phyloP scores from a whole-genome alignment of 805 yeast species.

The Starmerella cellae region DNA sequence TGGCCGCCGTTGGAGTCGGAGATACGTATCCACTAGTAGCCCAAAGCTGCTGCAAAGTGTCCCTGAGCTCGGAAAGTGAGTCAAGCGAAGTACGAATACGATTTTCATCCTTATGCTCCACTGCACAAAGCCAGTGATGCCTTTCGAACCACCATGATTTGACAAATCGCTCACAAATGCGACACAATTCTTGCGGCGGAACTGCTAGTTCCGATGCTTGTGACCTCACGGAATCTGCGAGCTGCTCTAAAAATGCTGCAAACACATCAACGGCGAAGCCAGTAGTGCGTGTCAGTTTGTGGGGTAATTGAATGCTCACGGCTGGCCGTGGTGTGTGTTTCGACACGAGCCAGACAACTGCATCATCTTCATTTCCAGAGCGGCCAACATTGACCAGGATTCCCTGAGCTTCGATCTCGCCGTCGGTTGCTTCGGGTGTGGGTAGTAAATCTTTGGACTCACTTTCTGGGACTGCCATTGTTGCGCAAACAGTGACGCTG shows the following conservation, averaged over 20 bases:
- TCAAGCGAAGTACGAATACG: conserved; percentile 67
- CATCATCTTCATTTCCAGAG: conserved; percentile 28
- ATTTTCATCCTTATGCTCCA: conserved; percentile 73
- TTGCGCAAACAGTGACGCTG: conserved; percentile 17
- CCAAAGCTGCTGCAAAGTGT: conserved; percentile 28
- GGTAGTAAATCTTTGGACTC: not conserved
- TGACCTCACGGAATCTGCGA: conserved; percentile 50
- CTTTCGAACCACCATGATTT: conserved; percentile 95
- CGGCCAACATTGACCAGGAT: conserved; percentile 44
- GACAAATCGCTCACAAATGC: conserved; percentile 81
- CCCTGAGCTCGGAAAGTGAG: conserved; percentile 54
- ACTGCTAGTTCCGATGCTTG: conserved; percentile 48
- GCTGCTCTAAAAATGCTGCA: conserved; percentile 51
- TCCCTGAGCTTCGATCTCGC: conserved; percentile 69
- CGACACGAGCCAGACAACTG: conserved; percentile 66
- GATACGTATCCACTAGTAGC: not conserved
- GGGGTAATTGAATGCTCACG: conserved; percentile 43
- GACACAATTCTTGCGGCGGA: conserved; percentile 73
- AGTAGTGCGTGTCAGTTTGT: conserved; percentile 46
- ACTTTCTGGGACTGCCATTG: conserved; percentile 8
- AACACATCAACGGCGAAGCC: conserved; percentile 86
- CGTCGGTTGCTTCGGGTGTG: not conserved
- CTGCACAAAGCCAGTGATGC: conserved; percentile 75
- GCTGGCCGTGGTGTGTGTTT: conserved; percentile 55
- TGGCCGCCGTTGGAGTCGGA: not conserved